These are phyloP conservation scores for Neurospora sp. DNA, from an alignment of 495 filamentous ascomycete species.

Conservation along the genomic window DNA sequence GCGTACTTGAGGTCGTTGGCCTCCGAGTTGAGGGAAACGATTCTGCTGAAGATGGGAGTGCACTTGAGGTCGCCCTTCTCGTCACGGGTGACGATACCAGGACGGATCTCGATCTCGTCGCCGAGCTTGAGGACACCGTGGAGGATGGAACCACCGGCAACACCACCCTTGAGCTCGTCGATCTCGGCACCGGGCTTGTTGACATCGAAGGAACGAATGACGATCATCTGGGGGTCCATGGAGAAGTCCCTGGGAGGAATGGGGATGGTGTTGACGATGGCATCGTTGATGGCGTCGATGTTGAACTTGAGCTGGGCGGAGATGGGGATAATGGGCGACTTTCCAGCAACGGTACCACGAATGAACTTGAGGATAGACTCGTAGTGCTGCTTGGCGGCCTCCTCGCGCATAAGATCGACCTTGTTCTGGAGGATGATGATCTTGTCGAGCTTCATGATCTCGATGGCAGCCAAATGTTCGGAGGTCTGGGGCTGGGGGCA, in stretches of 20 bases:
- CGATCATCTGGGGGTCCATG: slow-evolving; percentile 90
- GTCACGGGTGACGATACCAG: slow-evolving; percentile 89
- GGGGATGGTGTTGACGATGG: slow-evolving; percentile 85
- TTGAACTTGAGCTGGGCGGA: slow-evolving; percentile 99
- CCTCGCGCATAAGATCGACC: slow-evolving; percentile 94
- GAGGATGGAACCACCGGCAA: slow-evolving; percentile 92
- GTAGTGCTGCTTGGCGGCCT: slow-evolving; percentile 83
- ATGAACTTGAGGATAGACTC: slow-evolving; percentile 96
- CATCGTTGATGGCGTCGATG: slow-evolving; percentile 95
- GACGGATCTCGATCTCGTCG: slow-evolving; percentile 96
- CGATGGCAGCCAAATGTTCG: slow-evolving; percentile 95
- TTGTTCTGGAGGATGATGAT: slow-evolving; percentile 99
- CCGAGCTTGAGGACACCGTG: slow-evolving; percentile 92
- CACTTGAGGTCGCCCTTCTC: slow-evolving; percentile 91
- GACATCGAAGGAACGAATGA: slow-evolving; percentile 97
- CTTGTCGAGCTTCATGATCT: slow-evolving; percentile 97
- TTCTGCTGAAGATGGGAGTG: slow-evolving; percentile 89
- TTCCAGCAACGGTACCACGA: slow-evolving; percentile 89
- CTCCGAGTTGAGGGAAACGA: slow-evolving; percentile 92
- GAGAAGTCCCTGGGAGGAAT: slow-evolving; percentile 83
- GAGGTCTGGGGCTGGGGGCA: slow-evolving; percentile 99
- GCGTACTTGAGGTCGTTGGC: slow-evolving; percentile 97
- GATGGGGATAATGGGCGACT: slow-evolving; percentile 94
- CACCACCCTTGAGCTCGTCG: slow-evolving; percentile 96
- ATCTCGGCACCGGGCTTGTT: slow-evolving; percentile 99